Conservation (phyloP, 306 rosid genomes). For the Cicer yamashitae region DNA sequence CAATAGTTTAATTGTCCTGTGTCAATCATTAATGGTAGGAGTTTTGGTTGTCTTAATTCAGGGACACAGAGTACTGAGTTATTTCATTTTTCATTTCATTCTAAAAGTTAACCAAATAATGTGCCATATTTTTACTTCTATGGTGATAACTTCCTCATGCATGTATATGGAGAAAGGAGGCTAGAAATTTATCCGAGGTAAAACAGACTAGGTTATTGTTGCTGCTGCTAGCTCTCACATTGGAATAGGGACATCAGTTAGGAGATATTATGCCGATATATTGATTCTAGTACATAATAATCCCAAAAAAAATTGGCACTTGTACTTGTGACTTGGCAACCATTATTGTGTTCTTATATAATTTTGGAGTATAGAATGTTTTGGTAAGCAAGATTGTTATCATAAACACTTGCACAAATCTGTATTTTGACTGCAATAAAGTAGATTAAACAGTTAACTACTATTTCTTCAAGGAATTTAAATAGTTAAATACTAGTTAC, state of each 20-base stretch:
- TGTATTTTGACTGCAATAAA: conserved; percentile 12
- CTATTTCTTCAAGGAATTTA: conserved; percentile 4
- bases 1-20: conserved; percentile 6
- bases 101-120: conserved; percentile 4
- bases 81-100: background rate
- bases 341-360: background rate
- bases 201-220: background rate
- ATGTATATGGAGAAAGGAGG: background rate
- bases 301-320: conserved; percentile 11
- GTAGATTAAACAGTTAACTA: conserved; percentile 25
- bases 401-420: conserved; percentile 2
- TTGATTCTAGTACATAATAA: conserved; percentile 15
- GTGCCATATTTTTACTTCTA: conserved; percentile 5
- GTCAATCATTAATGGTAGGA: conserved; percentile 17
- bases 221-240: conserved; percentile 19
- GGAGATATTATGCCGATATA: conserved; percentile 20
- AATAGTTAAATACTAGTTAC: conserved; percentile 27
- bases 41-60: background rate
- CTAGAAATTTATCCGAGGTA: conserved; percentile 21
- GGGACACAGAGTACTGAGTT: conserved; percentile 4
- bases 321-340: conserved; percentile 27
- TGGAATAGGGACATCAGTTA: background rate
- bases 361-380: conserved; percentile 15
- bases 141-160: conserved; percentile 21
- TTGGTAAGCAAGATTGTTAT: background rate